Conservation (phyloP, 2,329 filamentous ascomycete species). For the Arthrobotrys sinensis region DNA sequence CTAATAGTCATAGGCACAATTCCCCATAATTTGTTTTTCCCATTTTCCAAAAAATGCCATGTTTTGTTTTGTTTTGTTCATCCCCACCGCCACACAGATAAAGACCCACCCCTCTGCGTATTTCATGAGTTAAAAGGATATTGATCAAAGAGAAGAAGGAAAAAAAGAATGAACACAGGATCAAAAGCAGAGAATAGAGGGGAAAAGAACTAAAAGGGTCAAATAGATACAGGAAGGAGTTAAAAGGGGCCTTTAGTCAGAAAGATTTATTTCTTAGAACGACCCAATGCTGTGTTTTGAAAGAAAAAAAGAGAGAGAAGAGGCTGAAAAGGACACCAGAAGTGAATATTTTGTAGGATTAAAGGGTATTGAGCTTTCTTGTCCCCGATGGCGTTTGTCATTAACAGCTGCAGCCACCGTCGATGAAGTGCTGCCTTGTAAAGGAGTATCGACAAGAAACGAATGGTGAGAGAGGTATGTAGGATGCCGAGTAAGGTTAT, state of each 20-base stretch:
- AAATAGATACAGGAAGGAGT: conserved; percentile 61
- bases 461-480: conserved; percentile 26
- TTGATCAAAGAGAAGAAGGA: conserved; percentile 39
- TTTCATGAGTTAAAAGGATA: conserved; percentile 34
- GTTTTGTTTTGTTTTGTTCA: conserved; percentile 32
- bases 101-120: conserved; percentile 19
- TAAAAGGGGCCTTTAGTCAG: conserved; percentile 15
- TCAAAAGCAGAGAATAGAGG: conserved; percentile 14
- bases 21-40: conserved; percentile 18
- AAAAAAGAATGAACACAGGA: conserved; percentile 31
- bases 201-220: conserved; percentile 20
- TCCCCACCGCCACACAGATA: conserved; percentile 29
- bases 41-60: conserved; percentile 37
- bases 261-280: neutral
- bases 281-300: conserved; percentile 3
- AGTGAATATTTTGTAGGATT: conserved; percentile 24
- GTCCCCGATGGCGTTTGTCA: conserved; percentile 8
- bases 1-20: conserved; percentile 47
- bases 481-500: neutral
- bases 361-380: conserved; percentile 22
- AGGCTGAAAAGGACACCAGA: conserved; percentile 6
- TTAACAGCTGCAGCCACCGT: conserved; percentile 23
- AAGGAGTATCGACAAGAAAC: conserved; percentile 59
- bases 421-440: conserved; percentile 20
- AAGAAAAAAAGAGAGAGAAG: neutral